Base-by-base conservation (phyloP, 2,329 filamentous ascomycete genomes). In the Fusarium foetens region DNA sequence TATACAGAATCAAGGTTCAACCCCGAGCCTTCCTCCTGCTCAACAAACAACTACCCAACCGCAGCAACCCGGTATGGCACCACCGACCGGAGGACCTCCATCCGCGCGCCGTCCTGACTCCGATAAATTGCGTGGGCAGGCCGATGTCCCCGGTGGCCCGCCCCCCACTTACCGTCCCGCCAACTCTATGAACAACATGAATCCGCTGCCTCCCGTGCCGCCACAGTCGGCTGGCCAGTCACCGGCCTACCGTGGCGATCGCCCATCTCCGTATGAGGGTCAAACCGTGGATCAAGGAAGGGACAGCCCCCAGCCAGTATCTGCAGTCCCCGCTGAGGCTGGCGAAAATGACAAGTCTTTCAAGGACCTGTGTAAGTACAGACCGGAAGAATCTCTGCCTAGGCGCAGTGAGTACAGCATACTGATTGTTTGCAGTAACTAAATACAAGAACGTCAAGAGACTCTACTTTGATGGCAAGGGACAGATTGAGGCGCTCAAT, bases 361-460 rank as follows among this genome's bases (percentile, higher is more conserved):
- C 67, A 90, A 90, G 70, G 88, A 90, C 59, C 78, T 90, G 49
- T 79, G 88, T 90, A 84, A 71, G 85, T 81, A 41, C 65, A 67
- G 67, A 43, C 33, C 33, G 17, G 29, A 27, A 31, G 31, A n/a
- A 42, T 49, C 16, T 21, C 23, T 29, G 41, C 27, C 25, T n/a
- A 11, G 33, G 16, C 53, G 38, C 25, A 51, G 52, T 17, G 13
- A 48, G 29, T 19, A 58, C n/a, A 38, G 45, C 46, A 52, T 58
- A 53, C 63, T 71, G 33, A 74, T 70, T 8, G 48, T 83, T 27
- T 78, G 58, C 72, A 97, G 95, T 96, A 78, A 90, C 90, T 74
- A 99, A 99, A 84, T 99, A 99, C 81, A 97, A 97, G 81, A 97
- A 98, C 80, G 95, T 99, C 64, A 99, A 99, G 85, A 91, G 94